Base-by-base conservation (phyloP, 2,329 filamentous ascomycete genomes). In the Sporothrix protearum region DNA sequence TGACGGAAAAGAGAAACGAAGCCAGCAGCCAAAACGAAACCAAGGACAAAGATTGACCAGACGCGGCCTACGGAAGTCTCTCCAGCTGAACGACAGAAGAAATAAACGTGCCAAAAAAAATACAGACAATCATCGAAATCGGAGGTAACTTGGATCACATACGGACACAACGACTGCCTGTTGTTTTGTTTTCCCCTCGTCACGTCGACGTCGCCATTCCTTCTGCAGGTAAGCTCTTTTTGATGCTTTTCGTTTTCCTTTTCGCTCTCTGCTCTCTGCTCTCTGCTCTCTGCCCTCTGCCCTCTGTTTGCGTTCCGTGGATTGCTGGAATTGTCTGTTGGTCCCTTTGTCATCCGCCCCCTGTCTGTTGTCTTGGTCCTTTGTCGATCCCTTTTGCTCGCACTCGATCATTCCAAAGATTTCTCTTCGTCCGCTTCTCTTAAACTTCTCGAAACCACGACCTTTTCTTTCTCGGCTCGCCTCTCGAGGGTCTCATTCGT, bases 191-290 rank as follows among this genome's bases (percentile, higher is more conserved):
- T 53, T 53, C 9, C 28, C 19, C 9, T 28, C 49, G 49, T 53
- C 49, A 28, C 57, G n/a, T 39, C 57, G 5, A 22, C 30, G 36
- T 16, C 33, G 57, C 16, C n/a, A 42, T 61, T 59, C 33, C 57
- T 61, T 39, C 16, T n/a, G 9, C n/a, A 61, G 57, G 57, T 61
- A 42, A 61, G 57, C n/a, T 45, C 36, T 57, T 57, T 59, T 57
- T 14, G 30, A n/a, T n/a, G n/a, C n/a, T 59, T 47, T 42, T 59
- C 45, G 19, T 7, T 57, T 59, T 45, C n/a, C 12, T 59, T 47
- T 42, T 47, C 47, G 19, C 22, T 45, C 39, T 45, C n/a, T 47
- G 14, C 39, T 57, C 25, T n/a, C n/a, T n/a, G 7, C n/a, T 33
- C 59, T 47, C 22, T 55, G 39, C 22, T 28, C 28, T 25, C 22